Percentiles rank a stretch among this genome's conserved stretches.
These are phyloP conservation scores for Hirschfeldia incana DNA, from an alignment of 345 rosid genomes.

Conservation along the genomic window DNA sequence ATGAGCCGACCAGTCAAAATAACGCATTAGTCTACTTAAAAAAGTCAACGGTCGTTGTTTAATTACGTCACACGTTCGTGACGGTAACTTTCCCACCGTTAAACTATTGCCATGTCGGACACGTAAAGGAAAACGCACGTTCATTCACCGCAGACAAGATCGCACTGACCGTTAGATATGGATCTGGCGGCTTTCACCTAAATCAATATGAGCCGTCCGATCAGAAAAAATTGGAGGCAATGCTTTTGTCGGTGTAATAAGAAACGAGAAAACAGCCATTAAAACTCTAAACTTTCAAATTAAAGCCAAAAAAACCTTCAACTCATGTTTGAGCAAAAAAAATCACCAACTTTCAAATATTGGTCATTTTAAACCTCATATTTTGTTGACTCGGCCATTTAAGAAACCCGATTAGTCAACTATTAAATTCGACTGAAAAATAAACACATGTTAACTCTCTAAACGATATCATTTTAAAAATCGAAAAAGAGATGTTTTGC, in stretches of 20 bases:
- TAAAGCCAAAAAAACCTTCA: too few species aligned
- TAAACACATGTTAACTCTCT: too few species aligned
- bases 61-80: constrained; percentile 22
- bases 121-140: constrained; percentile 19
- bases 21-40: neutral
- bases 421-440: too few species aligned
- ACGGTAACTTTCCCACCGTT: constrained; percentile 11
- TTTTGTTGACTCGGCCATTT: too few species aligned
- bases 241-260: neutral
- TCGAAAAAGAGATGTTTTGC: too few species aligned
- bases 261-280: too few species aligned
- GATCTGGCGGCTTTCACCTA: constrained; percentile 34
- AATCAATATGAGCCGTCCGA: constrained; percentile 26
- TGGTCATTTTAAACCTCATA: too few species aligned
- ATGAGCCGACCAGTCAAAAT: neutral
- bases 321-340: too few species aligned
- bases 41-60: constrained; percentile 28
- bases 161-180: constrained; percentile 25
- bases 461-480: too few species aligned
- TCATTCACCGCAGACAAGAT: constrained; percentile 14
- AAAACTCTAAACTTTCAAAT: too few species aligned
- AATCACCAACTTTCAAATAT: too few species aligned
- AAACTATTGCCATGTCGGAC: constrained; percentile 21
- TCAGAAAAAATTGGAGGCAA: constrained; percentile 16
- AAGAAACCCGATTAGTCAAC: too few species aligned